Evolutionary conservation across 2,329 filamentous ascomycete genomes (phyloP), one percentile per base, ranked within the genome.

Genomic region (Metarhizium robertsii): DNA sequence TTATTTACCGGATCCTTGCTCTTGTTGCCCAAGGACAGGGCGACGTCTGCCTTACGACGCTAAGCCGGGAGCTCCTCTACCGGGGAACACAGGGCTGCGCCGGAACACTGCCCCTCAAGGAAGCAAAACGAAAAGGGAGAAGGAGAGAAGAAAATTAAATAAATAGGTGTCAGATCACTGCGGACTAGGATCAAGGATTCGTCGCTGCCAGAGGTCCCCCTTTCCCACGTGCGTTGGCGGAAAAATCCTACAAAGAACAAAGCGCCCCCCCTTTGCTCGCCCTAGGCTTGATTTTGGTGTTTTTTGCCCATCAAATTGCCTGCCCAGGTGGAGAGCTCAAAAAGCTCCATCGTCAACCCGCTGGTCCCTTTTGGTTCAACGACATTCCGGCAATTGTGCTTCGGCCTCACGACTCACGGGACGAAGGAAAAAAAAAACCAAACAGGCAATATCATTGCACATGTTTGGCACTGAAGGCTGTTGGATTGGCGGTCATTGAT

Each of bases 1-100:
- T 52, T 52, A 53, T 55, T 55, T 50, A 6, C 46, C 30, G 25
- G 20, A 53, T 45, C 54, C 54, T 43, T 43, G 54, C 25, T 43
- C 25, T 30, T 4, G 43, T 53, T 36, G 54, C 54, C 43, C 54
- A 53, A 55, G 11, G 7, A 38, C 50, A 45, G 43, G 43, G 34
- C 20, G 50, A 49, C 45, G 50, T 43, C 49, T 36, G 49, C 42
- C 29, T 52, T 25, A 45, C 40, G 30, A 32, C 53, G 25, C 45
- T 48, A 20, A 20, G 30, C 32, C 32, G 32, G 32, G 32, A 34
- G 32, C 32, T 34, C 10, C 32, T 34, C 32, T 7, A 34, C 32
- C 32, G 32, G 32, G 25, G 32, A 34, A 34, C 32, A 34, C 32
- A 34, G 2, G 10, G 32, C 10, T 34, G 32, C 32, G 32, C 32